Conservation (phyloP, 768 basidiomycete species). For the Tephrocybe sp. region DNA sequence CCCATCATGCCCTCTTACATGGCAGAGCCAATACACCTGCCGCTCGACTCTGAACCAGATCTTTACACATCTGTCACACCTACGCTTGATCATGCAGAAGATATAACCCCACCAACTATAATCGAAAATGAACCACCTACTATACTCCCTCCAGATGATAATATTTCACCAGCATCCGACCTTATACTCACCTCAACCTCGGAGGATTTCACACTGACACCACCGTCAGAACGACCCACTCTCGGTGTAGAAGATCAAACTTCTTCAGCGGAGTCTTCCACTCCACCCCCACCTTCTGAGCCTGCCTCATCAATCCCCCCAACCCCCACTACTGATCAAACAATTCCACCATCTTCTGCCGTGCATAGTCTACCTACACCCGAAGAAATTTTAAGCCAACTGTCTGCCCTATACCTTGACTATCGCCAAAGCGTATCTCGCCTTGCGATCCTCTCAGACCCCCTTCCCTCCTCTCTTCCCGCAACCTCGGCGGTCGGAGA, state of each 20-base stretch:
- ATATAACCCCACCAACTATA: background rate
- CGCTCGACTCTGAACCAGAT: conserved; percentile 4
- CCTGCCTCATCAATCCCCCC: background rate
- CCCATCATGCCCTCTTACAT: background rate
- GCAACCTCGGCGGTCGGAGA: conserved; percentile 20
- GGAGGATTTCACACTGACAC: too few species aligned
- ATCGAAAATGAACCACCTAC: too few species aligned
- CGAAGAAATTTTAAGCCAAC: conserved; percentile 32
- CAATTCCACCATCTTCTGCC: too few species aligned
- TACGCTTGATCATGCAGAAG: conserved; percentile 3
- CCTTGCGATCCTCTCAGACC: conserved; percentile 38
- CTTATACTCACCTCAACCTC: too few species aligned
- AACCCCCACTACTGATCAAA: background rate
- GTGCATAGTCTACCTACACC: background rate
- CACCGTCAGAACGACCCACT: too few species aligned
- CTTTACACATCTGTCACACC: conserved; percentile 5
- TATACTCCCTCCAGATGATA: too few species aligned
- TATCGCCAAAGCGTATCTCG: conserved; percentile 49
- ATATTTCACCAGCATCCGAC: too few species aligned
- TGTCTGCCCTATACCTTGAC: conserved; percentile 50
- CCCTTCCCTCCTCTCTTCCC: conserved; percentile 13
- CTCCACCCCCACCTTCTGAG: too few species aligned
- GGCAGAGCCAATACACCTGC: too few species aligned
- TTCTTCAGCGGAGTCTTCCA: too few species aligned
- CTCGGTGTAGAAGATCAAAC: too few species aligned